Percentiles rank a stretch among this genome's conserved stretches.
phyloP scores from a whole-genome alignment of 306 rosid species.

The Trifolium pratense region DNA sequence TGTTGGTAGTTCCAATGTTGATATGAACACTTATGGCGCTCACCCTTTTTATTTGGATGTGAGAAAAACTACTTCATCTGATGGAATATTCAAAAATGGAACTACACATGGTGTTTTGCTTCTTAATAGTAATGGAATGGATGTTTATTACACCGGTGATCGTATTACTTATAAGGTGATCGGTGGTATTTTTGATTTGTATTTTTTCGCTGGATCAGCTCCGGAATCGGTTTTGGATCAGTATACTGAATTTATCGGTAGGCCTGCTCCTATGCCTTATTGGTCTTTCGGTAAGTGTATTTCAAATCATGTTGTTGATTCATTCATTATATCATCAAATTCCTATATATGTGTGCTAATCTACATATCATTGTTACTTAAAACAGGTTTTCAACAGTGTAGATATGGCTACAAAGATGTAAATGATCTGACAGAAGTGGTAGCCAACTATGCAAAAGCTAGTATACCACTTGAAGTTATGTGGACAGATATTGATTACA shows the following conservation, averaged over 20 bases:
- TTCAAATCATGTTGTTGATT: background rate
- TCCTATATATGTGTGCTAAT: constrained; percentile 15
- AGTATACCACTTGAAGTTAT: constrained; percentile 86
- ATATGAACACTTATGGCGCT: constrained; percentile 78
- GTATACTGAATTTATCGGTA: constrained; percentile 77
- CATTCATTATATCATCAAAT: background rate
- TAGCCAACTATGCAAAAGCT: constrained; percentile 73
- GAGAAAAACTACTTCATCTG: constrained; percentile 49
- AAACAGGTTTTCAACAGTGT: constrained; percentile 84
- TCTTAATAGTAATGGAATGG: constrained; percentile 86
- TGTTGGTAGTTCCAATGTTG: constrained; percentile 46
- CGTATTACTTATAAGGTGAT: constrained; percentile 70
- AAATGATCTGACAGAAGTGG: constrained; percentile 63
- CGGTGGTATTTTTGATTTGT: constrained; percentile 80
- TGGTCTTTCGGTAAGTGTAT: constrained; percentile 86
- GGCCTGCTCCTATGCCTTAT: constrained; percentile 83
- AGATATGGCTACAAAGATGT: constrained; percentile 82
- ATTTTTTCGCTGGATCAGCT: constrained; percentile 71
- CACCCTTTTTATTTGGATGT: constrained; percentile 89
- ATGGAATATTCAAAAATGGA: constrained; percentile 55
- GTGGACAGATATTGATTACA: constrained; percentile 97
- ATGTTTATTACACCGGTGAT: constrained; percentile 61
- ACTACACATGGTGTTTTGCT: constrained; percentile 78
- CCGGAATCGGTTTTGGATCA: constrained; percentile 77
- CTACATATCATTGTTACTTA: background rate